Evolutionary conservation across 352 stramenopile genomes (phyloP).

Genomic region (Phytophthora macrochlamydospora): DNA sequence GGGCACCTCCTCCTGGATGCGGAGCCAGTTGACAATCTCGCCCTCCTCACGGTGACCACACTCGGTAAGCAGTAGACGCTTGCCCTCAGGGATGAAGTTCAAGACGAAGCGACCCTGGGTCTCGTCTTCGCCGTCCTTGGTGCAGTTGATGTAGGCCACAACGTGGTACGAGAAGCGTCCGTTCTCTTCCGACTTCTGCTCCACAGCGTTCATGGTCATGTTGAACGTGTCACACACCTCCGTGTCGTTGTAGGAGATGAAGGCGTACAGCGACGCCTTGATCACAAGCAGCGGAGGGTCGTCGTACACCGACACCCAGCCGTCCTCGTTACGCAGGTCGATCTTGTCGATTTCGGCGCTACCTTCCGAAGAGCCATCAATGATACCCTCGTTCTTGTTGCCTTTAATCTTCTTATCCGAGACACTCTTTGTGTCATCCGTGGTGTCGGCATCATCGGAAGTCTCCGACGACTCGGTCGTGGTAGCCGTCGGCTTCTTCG

Average conservation of each 20-base stretch:
- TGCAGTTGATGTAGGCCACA: constrained; percentile 87
- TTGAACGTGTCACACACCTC: constrained; percentile 85
- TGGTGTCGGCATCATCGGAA: constrained; percentile 22
- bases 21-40: constrained; percentile 88
- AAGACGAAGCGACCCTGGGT: constrained; percentile 82
- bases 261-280: constrained; percentile 86
- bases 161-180: constrained; percentile 81
- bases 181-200: constrained; percentile 80
- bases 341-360: constrained; percentile 88
- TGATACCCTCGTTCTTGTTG: constrained; percentile 75
- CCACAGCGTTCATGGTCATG: constrained; percentile 86
- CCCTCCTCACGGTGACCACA: constrained; percentile 84
- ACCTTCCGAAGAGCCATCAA: constrained; percentile 80
- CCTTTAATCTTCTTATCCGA: constrained; percentile 76
- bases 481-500: constrained; percentile 7
- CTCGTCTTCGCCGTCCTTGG: constrained; percentile 72
- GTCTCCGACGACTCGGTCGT: constrained; percentile 10
- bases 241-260: constrained; percentile 87
- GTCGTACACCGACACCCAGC: constrained; percentile 85
- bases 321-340: constrained; percentile 69
- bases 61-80: constrained; percentile 78
- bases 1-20: constrained; percentile 80
- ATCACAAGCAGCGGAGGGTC: constrained; percentile 80
- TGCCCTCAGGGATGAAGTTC: constrained; percentile 84
- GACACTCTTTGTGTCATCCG: background rate